Base-by-base conservation (phyloP, 2,329 filamentous ascomycete species). In the Sclerotinia trifoliorum region DNA sequence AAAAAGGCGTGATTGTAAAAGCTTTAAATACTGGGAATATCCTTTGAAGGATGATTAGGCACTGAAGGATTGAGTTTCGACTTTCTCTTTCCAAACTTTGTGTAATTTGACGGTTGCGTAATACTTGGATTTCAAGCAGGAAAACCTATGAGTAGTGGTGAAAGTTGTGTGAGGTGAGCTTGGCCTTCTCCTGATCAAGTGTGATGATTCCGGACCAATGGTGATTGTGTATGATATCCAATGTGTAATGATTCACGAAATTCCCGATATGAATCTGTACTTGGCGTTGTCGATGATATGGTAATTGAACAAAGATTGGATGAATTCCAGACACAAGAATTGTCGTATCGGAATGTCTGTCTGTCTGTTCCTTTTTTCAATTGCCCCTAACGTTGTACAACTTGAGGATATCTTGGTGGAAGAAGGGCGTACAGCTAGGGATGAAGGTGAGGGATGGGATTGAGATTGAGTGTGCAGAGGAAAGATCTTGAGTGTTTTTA, bases 21-120 rank as follows among this genome's bases (percentile, higher is more conserved):
- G 44, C 17, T 39, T 29, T 51, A 3, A 42, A 39, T 35, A 56
- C 19, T 19, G 29, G 24, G n/a, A 48, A 19, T 7, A 64, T 29
- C 66, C 58, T 68, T 68, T 42, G 32, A 68, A 56, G 65, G 56
- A 51, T 66, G 54, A 51, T 66, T 66, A 52, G 65, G 46, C 55
- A 66, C 44, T 51, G 35, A 61, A 52, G 32, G 55, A 54, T 29
- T 42, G 15, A 24, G 29, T 17, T 52, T 46, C 29, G 17, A 4
- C 39, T 55, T n/a, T 24, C 35, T 35, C 58, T 62, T 62, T 48
- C 58, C 17, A 61, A 51, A 10, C 21, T 32, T 32, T 42, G 46
- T 62, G 42, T 44, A 42, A 61, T 46, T 56, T 32, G 35, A 49
- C 13, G 17, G 24, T 61, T 54, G 32, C 54, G n/a, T 13, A 24